These are phyloP conservation scores for Nadsonia commutata DNA, from an alignment of 1,139 yeast genomes.

Conservation along the genomic window DNA sequence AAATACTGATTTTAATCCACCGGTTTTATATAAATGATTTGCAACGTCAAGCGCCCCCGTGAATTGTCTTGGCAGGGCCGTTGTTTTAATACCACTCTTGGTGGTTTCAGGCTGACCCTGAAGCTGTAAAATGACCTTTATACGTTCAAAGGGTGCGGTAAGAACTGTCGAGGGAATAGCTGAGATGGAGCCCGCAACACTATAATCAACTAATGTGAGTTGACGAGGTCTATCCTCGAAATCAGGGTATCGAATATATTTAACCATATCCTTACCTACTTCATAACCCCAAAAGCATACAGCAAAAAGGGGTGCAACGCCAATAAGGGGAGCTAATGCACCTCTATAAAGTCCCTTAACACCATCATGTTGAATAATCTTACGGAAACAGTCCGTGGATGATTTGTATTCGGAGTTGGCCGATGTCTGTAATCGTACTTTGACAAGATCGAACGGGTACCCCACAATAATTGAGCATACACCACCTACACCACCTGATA, in stretches of 20 bases:
- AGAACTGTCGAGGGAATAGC: conserved; percentile 91
- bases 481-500: conserved; percentile 84
- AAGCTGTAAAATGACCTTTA: conserved; percentile 85
- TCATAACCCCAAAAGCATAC: conserved; percentile 98
- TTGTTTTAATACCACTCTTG: background rate
- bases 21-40: conserved; percentile 55
- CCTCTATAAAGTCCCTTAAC: conserved; percentile 72
- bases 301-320: conserved; percentile 97
- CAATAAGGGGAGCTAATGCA: conserved; percentile 76
- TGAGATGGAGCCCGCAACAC: conserved; percentile 89
- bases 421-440: conserved; percentile 69
- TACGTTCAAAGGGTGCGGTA: conserved; percentile 94
- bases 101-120: conserved; percentile 33
- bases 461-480: conserved; percentile 82
- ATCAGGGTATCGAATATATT: conserved; percentile 27
- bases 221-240: conserved; percentile 21
- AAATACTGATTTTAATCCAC: conserved; percentile 74
- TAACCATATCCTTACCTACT: conserved; percentile 67
- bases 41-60: conserved; percentile 47
- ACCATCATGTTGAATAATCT: conserved; percentile 60
- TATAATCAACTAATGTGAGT: conserved; percentile 54
- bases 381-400: conserved; percentile 51
- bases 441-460: conserved; percentile 88
- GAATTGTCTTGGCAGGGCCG: conserved; percentile 22
- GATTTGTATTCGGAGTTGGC: conserved; percentile 49